Conservation (phyloP, 2,329 filamentous ascomycete genomes). For the Colletotrichum magnum region DNA sequence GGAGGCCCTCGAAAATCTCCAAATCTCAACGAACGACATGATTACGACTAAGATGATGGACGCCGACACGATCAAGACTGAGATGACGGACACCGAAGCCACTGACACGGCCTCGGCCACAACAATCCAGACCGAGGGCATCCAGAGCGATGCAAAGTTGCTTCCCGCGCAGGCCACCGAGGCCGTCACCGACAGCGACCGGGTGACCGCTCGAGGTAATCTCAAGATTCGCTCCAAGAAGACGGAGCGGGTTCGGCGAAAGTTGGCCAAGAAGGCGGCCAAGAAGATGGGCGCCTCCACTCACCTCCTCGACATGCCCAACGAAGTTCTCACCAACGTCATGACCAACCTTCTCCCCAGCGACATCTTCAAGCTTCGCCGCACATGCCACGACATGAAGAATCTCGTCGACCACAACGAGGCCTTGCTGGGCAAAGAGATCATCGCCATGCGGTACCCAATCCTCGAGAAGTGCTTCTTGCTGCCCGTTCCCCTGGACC, state of each 20-base stretch:
- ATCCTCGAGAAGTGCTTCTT: constrained; percentile 66
- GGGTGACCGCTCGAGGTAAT: constrained; percentile 22
- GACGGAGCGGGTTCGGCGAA: constrained; percentile 33
- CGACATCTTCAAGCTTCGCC: constrained; percentile 63
- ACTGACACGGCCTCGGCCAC: too few relatives aligned
- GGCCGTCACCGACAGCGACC: constrained; percentile 33
- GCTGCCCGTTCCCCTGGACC: constrained; percentile 60
- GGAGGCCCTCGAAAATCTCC: too few relatives aligned
- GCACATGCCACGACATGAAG: constrained; percentile 57
- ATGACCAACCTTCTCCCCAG: constrained; percentile 62
- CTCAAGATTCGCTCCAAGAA: constrained; percentile 39
- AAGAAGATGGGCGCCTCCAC: constrained; percentile 19
- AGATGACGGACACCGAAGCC: too few relatives aligned
- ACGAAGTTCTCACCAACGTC: constrained; percentile 66
- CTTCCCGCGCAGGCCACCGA: constrained; percentile 5
- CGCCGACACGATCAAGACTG: too few relatives aligned
- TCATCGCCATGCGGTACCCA: constrained; percentile 63
- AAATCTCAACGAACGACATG: too few relatives aligned
- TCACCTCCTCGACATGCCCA: constrained; percentile 63
- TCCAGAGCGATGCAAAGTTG: not conserved
- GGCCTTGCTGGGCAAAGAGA: constrained; percentile 55
- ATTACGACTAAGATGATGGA: too few relatives aligned
- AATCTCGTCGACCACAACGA: constrained; percentile 61
- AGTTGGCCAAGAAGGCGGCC: constrained; percentile 22
- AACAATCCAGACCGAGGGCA: not conserved